Base-by-base conservation (phyloP, 2,329 filamentous ascomycete species). In the Juglanconis oblonga region DNA sequence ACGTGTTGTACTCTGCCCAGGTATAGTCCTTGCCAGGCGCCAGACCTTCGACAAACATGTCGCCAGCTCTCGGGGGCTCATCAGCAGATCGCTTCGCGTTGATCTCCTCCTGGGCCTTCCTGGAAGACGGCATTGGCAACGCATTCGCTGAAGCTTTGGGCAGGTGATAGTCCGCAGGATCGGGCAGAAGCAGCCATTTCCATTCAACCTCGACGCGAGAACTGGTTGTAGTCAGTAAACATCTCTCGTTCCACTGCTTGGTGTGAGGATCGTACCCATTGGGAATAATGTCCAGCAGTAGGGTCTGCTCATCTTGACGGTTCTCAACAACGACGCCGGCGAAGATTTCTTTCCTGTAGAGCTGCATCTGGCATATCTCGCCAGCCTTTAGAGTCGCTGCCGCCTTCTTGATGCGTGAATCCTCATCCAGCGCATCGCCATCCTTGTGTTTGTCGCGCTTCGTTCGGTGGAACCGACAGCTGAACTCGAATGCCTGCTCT, bases 241-340 rank as follows among this genome's bases (percentile, higher is more conserved):
- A 42, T 57, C 57, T 56, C 44, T 42, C 62, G 45, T 24, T 14
- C 44, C 31, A 24, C 14, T 40, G 31, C 59, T 52, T 49, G 59
- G 14, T 32, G 31, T 29, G 14, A 38, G 7, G 17, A 42, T 82
- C 87, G 74, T 85, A 93, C 87, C 91, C 90, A 72, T 89, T 88
- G 40, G 95, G 94, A 66, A 98, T 79, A 64, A 97, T 83, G 67
- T 96, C 90, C 45, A 98, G 75, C 33, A 97, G 79, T 29, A 96
- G 75, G 59, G 82, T 89, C 70, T 90, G 84, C 76, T 97, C 94
- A 57, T 85, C 85, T 17, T 76, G 77, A 61, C 90, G 81, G 66
- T 97, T 98, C 75, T 97, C 91, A 31, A 95, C 81, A 52, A 99
- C 88, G 57, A 92, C 81, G 55, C 92, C 95, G 42, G 92, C 95